Percentiles rank a stretch among this genome's conserved stretches.
Evolutionary conservation across 768 basidiomycete species (phyloP).

Genomic region (Suillus spraguei): DNA sequence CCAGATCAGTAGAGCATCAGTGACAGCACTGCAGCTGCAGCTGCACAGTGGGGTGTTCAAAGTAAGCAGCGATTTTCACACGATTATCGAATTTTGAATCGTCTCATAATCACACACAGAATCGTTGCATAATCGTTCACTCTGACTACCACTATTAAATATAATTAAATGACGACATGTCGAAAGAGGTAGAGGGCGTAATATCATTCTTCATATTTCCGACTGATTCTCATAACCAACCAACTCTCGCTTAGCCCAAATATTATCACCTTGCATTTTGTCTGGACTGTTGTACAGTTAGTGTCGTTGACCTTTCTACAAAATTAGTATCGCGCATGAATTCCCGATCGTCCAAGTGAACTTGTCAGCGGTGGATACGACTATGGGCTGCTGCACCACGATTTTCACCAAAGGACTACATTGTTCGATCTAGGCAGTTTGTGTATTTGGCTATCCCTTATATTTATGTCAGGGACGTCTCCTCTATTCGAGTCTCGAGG

Average conservation of each 20-base stretch:
- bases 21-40: no score
- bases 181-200: conserved; percentile 54
- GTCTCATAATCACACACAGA: no score
- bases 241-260: conserved; percentile 69
- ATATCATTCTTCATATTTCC: conserved; percentile 6
- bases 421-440: conserved; percentile 57
- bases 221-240: conserved; percentile 39
- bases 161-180: conserved; percentile 57
- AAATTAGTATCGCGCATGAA: conserved; percentile 58
- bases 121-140: no score
- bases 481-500: conserved; percentile 41
- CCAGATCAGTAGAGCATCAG: no score
- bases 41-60: no score
- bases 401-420: conserved; percentile 54
- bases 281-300: conserved; percentile 69
- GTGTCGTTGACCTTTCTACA: conserved; percentile 62
- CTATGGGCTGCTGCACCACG: conserved; percentile 60
- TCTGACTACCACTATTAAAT: no score
- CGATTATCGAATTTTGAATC: no score
- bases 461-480: conserved; percentile 36
- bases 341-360: conserved; percentile 71
- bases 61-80: no score
- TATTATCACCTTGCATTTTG: conserved; percentile 63
- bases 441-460: not conserved
- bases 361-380: conserved; percentile 82